Base-by-base conservation (phyloP, 192 early-diverging fungal species). In the Radiomyces spectabilis region DNA sequence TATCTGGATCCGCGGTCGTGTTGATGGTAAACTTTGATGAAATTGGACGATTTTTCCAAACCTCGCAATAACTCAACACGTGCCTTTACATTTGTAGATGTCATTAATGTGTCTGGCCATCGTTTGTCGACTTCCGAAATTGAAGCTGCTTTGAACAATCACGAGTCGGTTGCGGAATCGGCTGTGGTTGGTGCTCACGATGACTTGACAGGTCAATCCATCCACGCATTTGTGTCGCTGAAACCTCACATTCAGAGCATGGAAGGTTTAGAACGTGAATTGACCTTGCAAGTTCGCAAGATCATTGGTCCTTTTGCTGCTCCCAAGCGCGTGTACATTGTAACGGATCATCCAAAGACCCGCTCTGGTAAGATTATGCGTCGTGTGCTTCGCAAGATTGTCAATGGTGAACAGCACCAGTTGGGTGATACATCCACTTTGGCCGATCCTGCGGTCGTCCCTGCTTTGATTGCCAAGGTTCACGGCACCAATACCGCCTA, bases 331-430 rank as follows among this genome's bases (percentile, higher is more conserved):
- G 83, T 98, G 25, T 82, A 95, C 51, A 59, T 96, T 53, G 86
- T 90, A 4, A 74, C 74, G 18, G 93, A 94, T 69, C 75, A 97
- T 52, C 94, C 95, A 61, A 96, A 98, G 80, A 98, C 95, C 19
- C 82, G 94, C 21, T 87, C 84, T 32, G 95, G 95, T 42, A 98
- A 98, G 77, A 92, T 98, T 63, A 94, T 98, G 87, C 81, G 95
- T 40, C 81, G 95, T 41, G 85, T 98, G 50, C 74, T 98, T 72
- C 76, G 94, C 65, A 96, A 98, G 84, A 82, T 94, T 45, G 88
- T 94, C 50, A 89, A 77, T 31, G 79, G 81, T 53, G 92, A 98
- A 57, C 67, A 83, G 4, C 82, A 85, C 61, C 82, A 87, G 61
- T 69, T 98, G 7, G 95, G 95, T 51, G 57, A 97, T 65, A 72